Evolutionary conservation across 2,329 filamentous ascomycete species (phyloP), one percentile per base, ranked within the genome.

Genomic region (Ceratocystis eucalypticola): DNA sequence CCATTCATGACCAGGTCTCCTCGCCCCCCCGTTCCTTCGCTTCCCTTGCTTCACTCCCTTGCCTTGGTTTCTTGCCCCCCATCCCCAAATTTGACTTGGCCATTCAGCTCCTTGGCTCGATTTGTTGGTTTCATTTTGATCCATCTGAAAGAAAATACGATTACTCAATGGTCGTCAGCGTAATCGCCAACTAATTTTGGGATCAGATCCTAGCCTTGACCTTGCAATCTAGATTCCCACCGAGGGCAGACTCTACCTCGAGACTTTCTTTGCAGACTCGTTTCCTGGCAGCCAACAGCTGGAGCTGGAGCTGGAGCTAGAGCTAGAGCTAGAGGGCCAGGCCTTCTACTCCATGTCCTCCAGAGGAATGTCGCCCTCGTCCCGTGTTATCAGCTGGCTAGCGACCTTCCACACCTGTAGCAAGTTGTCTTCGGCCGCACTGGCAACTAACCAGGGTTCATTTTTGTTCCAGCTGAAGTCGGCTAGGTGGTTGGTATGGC

Each of bases 391-490:
- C 73, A 94, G 92, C 1, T 88, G 84, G 72, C 91, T 87, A 3
- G 89, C 86, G 25, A 91, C 88, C 76, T 90, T 92, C 89, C 89
- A 97, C 71, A 96, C 89, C 76, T 99, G 94, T 69, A 99, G 83
- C 70, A 97, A 80, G 74, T 99, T 99, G 77, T 99, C 94, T 74
- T 99, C 95, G 0, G 93, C 94, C 17, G 94, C 92, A 69, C 89
- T 96, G 75, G 91, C 92, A 70, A 99, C 89, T 66, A 96, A 84
- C 95, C 95, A 99, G 3, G 93, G 92, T 72, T 96, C 91, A 74
- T 96, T 96, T 71, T 86, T 85, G 76, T 99, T 99, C 93, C 93
- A 99, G 77, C 88, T 93, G 73, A 99, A 99, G 76, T 99, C 95
- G 45, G 90, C 91, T 69, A 99, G 85, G 70, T 95, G 88, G 77